A percentile compares a stretch with the other conserved stretches of the same genome.
These are phyloP conservation scores for Astrothelium macrocarpum DNA, from an alignment of 495 filamentous ascomycete genomes.

Conservation along the genomic window DNA sequence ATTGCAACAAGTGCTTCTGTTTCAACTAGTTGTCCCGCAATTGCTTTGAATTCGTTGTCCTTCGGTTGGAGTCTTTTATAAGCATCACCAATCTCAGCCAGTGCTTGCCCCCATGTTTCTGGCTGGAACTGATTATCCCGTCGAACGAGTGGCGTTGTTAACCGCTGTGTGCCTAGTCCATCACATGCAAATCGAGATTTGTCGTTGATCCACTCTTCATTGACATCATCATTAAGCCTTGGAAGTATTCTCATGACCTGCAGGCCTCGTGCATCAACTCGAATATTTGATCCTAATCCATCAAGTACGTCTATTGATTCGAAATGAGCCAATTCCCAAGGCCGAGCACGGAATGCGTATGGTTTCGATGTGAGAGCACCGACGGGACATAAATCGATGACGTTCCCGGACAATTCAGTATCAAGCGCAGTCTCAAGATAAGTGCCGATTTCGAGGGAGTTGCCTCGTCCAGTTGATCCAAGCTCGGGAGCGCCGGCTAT, in stretches of 20 bases:
- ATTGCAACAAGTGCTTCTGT: conserved; percentile 87
- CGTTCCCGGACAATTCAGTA: conserved; percentile 89
- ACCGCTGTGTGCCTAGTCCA: conserved; percentile 86
- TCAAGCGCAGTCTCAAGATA: conserved; percentile 88
- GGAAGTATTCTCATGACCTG: conserved; percentile 94
- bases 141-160: conserved; percentile 86
- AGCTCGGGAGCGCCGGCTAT: conserved; percentile 91
- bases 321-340: conserved; percentile 88
- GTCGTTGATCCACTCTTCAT: conserved; percentile 99
- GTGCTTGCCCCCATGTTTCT: conserved; percentile 85
- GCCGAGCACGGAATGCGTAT: conserved; percentile 91
- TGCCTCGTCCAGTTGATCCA: conserved; percentile 87
- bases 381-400: conserved; percentile 96
- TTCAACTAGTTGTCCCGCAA: conserved; percentile 85
- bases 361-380: conserved; percentile 94
- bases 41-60: conserved; percentile 88
- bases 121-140: conserved; percentile 80
- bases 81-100: conserved; percentile 71
- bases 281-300: conserved; percentile 85
- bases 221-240: conserved; percentile 90
- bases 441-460: conserved; percentile 95
- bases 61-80: conserved; percentile 65
- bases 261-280: conserved; percentile 84
- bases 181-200: conserved; percentile 96
- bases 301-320: conserved; percentile 94